Evolutionary conservation across 495 filamentous ascomycete species (phyloP).

Genomic region (Penicillium nucicola): DNA sequence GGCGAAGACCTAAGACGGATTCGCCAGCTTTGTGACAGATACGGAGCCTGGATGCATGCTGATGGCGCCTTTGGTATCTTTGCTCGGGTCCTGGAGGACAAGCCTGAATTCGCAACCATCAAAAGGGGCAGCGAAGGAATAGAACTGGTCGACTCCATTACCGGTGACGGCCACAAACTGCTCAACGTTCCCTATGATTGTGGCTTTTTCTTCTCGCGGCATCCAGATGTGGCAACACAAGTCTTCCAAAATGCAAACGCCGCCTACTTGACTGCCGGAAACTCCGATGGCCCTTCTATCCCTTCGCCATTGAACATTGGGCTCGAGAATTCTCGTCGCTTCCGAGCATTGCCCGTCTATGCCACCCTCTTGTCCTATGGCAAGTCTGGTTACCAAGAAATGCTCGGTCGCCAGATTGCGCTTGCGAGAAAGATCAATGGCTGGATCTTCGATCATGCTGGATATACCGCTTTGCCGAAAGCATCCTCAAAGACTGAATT

Average conservation of each 20-base stretch:
- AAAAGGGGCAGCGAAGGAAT: slow-evolving; percentile 57
- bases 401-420: slow-evolving; percentile 68
- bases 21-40: slow-evolving; percentile 65
- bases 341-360: slow-evolving; percentile 86
- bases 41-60: slow-evolving; percentile 85
- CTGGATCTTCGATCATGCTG: slow-evolving; percentile 53
- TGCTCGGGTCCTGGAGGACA: slow-evolving; percentile 58
- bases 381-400: slow-evolving; percentile 60
- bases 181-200: slow-evolving; percentile 97
- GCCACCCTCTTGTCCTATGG: slow-evolving; percentile 77
- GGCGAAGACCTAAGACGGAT: slow-evolving; percentile 60
- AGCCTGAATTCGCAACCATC: slow-evolving; percentile 57
- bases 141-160: slow-evolving; percentile 84
- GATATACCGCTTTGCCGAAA: slow-evolving; percentile 65
- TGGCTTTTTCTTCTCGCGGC: slow-evolving; percentile 79
- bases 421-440: slow-evolving; percentile 66
- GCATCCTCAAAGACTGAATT: slow-evolving; percentile 28
- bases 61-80: slow-evolving; percentile 92
- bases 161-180: slow-evolving; percentile 84
- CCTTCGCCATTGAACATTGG: slow-evolving; percentile 84
- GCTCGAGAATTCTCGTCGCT: slow-evolving; percentile 87
- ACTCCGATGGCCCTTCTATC: slow-evolving; percentile 42
- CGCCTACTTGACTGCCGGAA: slow-evolving; percentile 63
- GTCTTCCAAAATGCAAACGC: slow-evolving; percentile 86
- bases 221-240: slow-evolving; percentile 49